phyloP scores from a whole-genome alignment of 208 protist genomes.

The Trichomonas gallinae region DNA sequence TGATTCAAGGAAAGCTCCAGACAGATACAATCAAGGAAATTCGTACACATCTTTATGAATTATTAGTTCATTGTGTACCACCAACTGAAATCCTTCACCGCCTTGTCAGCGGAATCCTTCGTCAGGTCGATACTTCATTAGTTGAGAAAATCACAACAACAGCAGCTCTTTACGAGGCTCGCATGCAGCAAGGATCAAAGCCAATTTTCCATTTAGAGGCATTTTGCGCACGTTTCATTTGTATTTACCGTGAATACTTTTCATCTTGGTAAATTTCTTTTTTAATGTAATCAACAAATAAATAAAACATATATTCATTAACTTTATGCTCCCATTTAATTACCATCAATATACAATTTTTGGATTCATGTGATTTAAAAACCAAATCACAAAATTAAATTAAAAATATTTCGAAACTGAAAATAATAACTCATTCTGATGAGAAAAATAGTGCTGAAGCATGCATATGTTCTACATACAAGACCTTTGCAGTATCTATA shows the following conservation, averaged over 20 bases:
- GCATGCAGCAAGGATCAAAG: slow-evolving; percentile 65
- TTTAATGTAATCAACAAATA: neutral
- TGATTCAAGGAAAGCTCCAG: slow-evolving; percentile 69
- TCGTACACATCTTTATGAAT: slow-evolving; percentile 85
- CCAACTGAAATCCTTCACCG: slow-evolving; percentile 69
- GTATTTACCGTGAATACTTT: slow-evolving; percentile 41
- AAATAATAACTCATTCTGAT: no score
- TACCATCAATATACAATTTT: no score
- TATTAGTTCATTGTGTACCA: slow-evolving; percentile 92
- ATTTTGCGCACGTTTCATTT: slow-evolving; percentile 75
- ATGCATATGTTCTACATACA: no score
- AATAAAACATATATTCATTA: no score
- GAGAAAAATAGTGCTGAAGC: no score
- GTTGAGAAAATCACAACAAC: neutral
- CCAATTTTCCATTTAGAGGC: slow-evolving; percentile 94
- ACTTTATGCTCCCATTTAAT: no score
- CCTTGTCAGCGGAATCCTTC: neutral
- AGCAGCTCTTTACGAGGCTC: neutral
- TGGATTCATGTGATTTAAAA: no score
- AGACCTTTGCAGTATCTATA: no score
- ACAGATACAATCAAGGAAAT: slow-evolving; percentile 68
- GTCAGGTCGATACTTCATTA: neutral
- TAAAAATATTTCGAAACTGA: no score
- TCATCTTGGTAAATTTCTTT: neutral
- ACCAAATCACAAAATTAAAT: no score